These are phyloP conservation scores for Aspergillus proliferans DNA, from an alignment of 2,329 filamentous ascomycete species.

Conservation along the genomic window DNA sequence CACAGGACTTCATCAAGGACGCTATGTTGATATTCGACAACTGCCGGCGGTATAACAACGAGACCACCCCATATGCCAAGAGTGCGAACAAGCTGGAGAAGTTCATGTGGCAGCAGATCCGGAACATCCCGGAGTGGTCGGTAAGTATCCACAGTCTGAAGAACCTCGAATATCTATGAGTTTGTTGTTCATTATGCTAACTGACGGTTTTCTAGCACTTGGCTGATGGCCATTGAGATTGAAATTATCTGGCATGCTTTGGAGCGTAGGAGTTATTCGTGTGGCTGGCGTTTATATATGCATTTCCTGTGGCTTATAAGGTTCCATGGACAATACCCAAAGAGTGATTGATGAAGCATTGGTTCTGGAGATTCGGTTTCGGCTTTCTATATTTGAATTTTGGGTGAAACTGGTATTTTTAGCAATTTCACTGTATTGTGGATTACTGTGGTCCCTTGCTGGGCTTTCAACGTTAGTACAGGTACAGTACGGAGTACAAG, in stretches of 20 bases:
- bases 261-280: constrained; percentile 5
- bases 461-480: no score
- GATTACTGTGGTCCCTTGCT: no score
- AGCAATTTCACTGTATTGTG: no score
- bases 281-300: constrained; percentile 7
- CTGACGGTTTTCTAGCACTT: constrained; percentile 27
- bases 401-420: no score
- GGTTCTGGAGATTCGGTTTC: neutral
- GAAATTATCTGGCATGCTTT: constrained; percentile 1
- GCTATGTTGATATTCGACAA: constrained; percentile 88
- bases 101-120: constrained; percentile 91
- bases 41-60: constrained; percentile 93
- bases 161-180: neutral
- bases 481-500: no score
- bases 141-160: constrained; percentile 28
- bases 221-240: constrained; percentile 29
- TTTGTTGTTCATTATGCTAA: constrained; percentile 4
- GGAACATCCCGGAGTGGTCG: constrained; percentile 89
- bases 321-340: constrained; percentile 10
- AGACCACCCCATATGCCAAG: constrained; percentile 91
- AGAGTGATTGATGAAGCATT: constrained; percentile 7
- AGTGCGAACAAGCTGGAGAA: constrained; percentile 88
- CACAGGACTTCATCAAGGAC: constrained; percentile 88
- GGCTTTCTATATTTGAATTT: no score
- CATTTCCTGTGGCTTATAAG: neutral